phyloP scores from a whole-genome alignment of 2,329 filamentous ascomycete genomes.

The Stemphylium beticola region DNA sequence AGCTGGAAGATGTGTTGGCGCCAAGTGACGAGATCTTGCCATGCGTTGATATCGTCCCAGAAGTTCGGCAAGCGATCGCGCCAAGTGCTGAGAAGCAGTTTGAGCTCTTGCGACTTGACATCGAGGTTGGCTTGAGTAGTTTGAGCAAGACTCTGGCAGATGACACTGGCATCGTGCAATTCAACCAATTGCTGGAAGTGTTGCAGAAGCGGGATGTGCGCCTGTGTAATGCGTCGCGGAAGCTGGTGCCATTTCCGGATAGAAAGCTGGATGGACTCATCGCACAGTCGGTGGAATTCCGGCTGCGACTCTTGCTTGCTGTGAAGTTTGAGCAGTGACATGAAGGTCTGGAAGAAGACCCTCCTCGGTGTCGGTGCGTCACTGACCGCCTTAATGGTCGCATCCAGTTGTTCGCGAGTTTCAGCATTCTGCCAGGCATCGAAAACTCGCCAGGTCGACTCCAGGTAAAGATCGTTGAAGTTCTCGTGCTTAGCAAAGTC shows the following conservation, averaged over 20 bases:
- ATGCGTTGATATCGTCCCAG: constrained; percentile 99
- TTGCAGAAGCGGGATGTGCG: constrained; percentile 91
- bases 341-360: constrained; percentile 98
- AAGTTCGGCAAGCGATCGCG: constrained; percentile 93
- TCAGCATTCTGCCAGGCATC: constrained; percentile 92
- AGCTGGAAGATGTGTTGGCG: constrained; percentile 97
- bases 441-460: constrained; percentile 93
- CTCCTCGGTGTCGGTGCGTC: constrained; percentile 93
- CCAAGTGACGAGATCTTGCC: constrained; percentile 99
- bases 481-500: constrained; percentile 99
- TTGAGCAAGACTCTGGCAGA: constrained; percentile 85
- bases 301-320: constrained; percentile 79
- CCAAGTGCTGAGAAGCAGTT: constrained; percentile 92
- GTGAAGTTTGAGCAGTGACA: constrained; percentile 93
- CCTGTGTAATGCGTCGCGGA: constrained; percentile 90
- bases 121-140: constrained; percentile 88
- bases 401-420: constrained; percentile 87
- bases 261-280: constrained; percentile 95
- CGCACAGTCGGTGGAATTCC: constrained; percentile 89
- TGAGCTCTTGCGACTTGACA: constrained; percentile 92
- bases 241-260: constrained; percentile 99
- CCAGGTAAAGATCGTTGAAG: constrained; percentile 91
- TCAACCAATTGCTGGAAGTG: constrained; percentile 99
- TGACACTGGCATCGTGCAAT: constrained; percentile 95
- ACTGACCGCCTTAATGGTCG: constrained; percentile 94